Evolutionary conservation across 371 early-diverging fungal genomes (phyloP).

Genomic region (Lichtheimia ornata): DNA sequence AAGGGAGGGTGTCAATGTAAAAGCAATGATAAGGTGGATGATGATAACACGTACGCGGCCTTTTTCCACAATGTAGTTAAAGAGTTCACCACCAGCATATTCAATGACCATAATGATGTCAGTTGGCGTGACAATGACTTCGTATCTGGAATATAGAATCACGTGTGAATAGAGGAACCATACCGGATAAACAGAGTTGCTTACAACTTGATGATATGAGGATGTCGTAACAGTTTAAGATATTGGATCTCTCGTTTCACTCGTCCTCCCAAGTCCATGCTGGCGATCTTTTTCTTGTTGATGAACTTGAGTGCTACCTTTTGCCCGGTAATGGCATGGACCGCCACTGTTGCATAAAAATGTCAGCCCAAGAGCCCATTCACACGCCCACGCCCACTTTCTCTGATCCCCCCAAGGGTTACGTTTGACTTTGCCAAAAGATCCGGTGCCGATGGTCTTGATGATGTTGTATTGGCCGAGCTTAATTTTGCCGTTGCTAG

Average conservation of each 20-base stretch:
- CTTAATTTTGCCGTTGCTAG: slow-evolving; percentile 45
- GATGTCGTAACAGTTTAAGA: slow-evolving; percentile 91
- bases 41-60: slow-evolving; percentile 71
- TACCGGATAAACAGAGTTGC: slow-evolving; percentile 4
- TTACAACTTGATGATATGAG: slow-evolving; percentile 97
- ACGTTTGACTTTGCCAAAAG: slow-evolving; percentile 98
- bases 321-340: slow-evolving; percentile 89
- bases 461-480: slow-evolving; percentile 92
- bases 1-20: not conserved
- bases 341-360: slow-evolving; percentile 72
- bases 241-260: slow-evolving; percentile 98
- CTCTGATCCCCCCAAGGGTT: slow-evolving; percentile 5
- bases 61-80: slow-evolving; percentile 95
- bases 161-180: too few relatives aligned
- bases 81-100: slow-evolving; percentile 95
- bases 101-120: slow-evolving; percentile 98
- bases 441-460: slow-evolving; percentile 94
- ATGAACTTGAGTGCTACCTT: slow-evolving; percentile 97
- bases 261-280: slow-evolving; percentile 91
- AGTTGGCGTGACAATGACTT: slow-evolving; percentile 95
- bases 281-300: slow-evolving; percentile 86
- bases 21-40: not conserved
- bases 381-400: not conserved
- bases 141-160: slow-evolving; percentile 60
- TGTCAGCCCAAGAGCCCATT: too few relatives aligned